These are phyloP conservation scores for Carex arenaria DNA, from an alignment of 202 grass and related monocot species.

Conservation along the genomic window DNA sequence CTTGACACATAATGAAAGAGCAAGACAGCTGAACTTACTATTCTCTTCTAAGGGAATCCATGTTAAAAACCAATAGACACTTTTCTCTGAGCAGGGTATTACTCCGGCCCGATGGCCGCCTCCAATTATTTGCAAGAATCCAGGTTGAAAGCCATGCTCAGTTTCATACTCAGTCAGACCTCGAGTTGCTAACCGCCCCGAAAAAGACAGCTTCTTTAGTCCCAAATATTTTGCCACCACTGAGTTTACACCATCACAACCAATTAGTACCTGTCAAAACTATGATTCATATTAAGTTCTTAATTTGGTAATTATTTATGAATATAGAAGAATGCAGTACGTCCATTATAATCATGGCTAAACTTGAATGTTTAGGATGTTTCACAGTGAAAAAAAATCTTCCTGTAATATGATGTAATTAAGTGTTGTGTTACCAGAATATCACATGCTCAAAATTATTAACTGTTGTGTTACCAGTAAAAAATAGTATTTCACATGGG, in stretches of 20 bases:
- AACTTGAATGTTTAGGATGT: background rate
- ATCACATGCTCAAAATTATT: background rate
- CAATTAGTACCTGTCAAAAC: slow-evolving; percentile 34
- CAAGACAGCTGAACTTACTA: slow-evolving; percentile 7
- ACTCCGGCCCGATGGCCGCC: slow-evolving; percentile 39
- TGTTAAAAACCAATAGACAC: slow-evolving; percentile 59
- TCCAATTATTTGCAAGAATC: slow-evolving; percentile 27
- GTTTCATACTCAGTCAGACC: slow-evolving; percentile 28
- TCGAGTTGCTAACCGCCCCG: background rate
- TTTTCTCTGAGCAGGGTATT: slow-evolving; percentile 28
- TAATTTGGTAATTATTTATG: background rate
- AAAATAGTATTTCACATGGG: too few species aligned
- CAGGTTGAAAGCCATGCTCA: slow-evolving; percentile 7
- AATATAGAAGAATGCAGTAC: background rate
- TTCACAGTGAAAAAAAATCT: background rate
- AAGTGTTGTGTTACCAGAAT: background rate
- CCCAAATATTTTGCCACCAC: slow-evolving; percentile 36
- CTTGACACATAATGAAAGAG: background rate
- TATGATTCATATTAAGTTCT: background rate
- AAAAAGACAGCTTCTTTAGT: background rate
- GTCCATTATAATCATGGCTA: too few species aligned
- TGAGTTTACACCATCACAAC: slow-evolving; percentile 43
- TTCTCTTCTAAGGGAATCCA: slow-evolving; percentile 34
- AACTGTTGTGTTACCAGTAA: background rate
- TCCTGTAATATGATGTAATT: background rate